Evolutionary conservation across 345 rosid genomes (phyloP).

Genomic region (Raphanus raphanistrum): DNA sequence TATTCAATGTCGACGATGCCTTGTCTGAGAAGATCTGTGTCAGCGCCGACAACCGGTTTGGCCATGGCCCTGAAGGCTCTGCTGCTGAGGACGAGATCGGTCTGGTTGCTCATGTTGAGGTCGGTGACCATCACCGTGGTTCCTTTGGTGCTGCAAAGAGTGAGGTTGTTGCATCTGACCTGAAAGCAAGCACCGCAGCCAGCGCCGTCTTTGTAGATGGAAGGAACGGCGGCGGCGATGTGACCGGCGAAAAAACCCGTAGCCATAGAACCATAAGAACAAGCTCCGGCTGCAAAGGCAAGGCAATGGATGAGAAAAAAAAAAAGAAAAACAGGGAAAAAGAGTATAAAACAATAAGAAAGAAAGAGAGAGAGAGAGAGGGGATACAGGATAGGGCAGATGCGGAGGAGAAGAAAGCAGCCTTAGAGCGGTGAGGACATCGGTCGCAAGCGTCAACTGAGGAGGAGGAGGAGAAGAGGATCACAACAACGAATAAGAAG

Average conservation of each 20-base stretch:
- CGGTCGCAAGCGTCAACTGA: conserved; percentile 79
- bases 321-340: background rate
- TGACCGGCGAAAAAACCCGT: conserved; percentile 61
- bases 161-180: conserved; percentile 72
- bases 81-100: conserved; percentile 81
- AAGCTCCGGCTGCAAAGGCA: conserved; percentile 77
- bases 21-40: conserved; percentile 49
- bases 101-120: conserved; percentile 58
- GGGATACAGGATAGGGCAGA: conserved; percentile 59
- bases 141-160: conserved; percentile 62
- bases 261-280: conserved; percentile 81
- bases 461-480: conserved; percentile 40
- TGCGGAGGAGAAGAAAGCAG: conserved; percentile 63
- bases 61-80: conserved; percentile 88
- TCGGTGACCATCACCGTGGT: conserved; percentile 69
- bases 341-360: background rate
- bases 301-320: conserved; percentile 30
- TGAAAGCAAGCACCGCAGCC: conserved; percentile 94
- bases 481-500: conserved; percentile 16
- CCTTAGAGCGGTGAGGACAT: conserved; percentile 72
- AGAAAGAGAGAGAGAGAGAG: background rate
- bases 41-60: conserved; percentile 44
- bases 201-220: conserved; percentile 80
- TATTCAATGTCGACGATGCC: conserved; percentile 73
- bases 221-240: conserved; percentile 69